Evolutionary conservation across 805 yeast genomes (phyloP).

Genomic region (Pichia membranifaciens): DNA sequence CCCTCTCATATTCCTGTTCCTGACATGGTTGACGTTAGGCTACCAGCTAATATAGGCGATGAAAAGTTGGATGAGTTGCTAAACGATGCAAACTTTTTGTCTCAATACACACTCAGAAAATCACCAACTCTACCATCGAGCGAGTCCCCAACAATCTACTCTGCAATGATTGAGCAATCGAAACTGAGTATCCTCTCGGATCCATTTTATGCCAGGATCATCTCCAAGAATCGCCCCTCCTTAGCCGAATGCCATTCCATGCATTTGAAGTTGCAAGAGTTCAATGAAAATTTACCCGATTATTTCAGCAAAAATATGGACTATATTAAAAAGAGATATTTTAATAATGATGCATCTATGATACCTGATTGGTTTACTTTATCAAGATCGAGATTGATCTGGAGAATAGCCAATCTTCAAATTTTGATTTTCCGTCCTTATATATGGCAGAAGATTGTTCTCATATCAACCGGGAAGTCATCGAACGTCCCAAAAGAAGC

Average conservation of each 20-base stretch:
- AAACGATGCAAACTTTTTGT: constrained; percentile 18
- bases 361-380: constrained; percentile 50
- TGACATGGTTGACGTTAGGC: constrained; percentile 42
- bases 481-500: constrained; percentile 15
- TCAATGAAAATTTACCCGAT: constrained; percentile 37
- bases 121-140: constrained; percentile 20
- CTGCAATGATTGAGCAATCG: constrained; percentile 52
- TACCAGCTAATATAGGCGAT: constrained; percentile 49
- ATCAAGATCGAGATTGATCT: constrained; percentile 45
- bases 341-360: constrained; percentile 17
- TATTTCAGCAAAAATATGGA: constrained; percentile 41
- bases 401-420: constrained; percentile 56
- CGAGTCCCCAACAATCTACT: constrained; percentile 48
- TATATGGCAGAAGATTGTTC: constrained; percentile 41
- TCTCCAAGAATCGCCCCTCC: constrained; percentile 43
- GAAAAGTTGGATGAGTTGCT: constrained; percentile 29
- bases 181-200: constrained; percentile 43
- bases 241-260: constrained; percentile 46
- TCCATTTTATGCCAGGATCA: constrained; percentile 42
- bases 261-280: constrained; percentile 38
- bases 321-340: constrained; percentile 19
- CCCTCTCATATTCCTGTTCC: constrained; percentile 49
- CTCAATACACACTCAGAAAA: constrained; percentile 10
- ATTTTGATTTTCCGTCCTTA: constrained; percentile 51
- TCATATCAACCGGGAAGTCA: constrained; percentile 16